A percentile compares a stretch with the other conserved stretches of the same genome.
These are phyloP conservation scores for Ophiostoma himal-ulmi DNA, from an alignment of 2,329 filamentous ascomycete genomes.

Conservation along the genomic window DNA sequence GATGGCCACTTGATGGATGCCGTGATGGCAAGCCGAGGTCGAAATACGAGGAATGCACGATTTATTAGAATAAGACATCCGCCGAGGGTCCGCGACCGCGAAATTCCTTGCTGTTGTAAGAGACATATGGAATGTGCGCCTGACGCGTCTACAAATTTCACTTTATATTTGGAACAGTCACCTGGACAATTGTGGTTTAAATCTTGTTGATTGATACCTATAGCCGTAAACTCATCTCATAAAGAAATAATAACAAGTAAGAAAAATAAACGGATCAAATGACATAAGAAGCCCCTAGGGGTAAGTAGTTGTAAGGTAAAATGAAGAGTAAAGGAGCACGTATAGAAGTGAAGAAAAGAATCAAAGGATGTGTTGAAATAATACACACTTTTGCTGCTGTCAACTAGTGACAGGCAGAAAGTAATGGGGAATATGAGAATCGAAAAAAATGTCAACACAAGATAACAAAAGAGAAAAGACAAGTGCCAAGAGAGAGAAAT, in stretches of 20 bases:
- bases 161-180: background rate
- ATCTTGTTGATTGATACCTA: slow-evolving; percentile 19
- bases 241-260: slow-evolving; percentile 26
- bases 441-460: background rate
- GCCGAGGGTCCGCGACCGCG: too few relatives aligned
- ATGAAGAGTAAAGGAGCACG: background rate
- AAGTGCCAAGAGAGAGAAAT: slow-evolving; percentile 17
- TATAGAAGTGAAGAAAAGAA: slow-evolving; percentile 11
- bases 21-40: background rate
- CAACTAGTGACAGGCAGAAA: background rate
- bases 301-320: background rate
- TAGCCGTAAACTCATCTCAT: slow-evolving; percentile 28
- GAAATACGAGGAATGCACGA: background rate
- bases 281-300: background rate
- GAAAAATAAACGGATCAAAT: slow-evolving; percentile 24
- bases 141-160: background rate
- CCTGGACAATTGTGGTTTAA: background rate
- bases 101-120: too few relatives aligned
- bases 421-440: slow-evolving; percentile 17
- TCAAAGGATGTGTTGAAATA: slow-evolving; percentile 27
- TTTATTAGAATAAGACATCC: background rate
- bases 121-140: background rate
- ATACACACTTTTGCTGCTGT: background rate
- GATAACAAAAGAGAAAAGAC: slow-evolving; percentile 18
- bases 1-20: background rate